These are phyloP conservation scores for Daedalea quercina DNA, from an alignment of 768 basidiomycete genomes.

Conservation along the genomic window DNA sequence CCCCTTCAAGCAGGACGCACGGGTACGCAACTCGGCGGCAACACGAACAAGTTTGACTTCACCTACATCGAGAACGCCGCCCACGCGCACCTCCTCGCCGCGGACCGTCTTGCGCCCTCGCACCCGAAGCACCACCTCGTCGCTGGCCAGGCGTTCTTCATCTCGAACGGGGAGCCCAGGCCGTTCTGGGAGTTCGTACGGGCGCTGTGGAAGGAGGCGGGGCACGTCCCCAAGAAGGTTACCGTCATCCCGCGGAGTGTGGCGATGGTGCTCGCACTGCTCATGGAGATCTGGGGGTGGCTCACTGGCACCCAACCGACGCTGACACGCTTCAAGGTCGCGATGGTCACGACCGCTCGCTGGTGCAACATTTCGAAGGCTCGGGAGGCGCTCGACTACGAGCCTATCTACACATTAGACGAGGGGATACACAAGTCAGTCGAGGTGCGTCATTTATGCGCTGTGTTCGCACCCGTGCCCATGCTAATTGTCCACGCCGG, in stretches of 20 bases:
- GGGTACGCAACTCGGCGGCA: conserved; percentile 35
- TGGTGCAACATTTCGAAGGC: conserved; percentile 50
- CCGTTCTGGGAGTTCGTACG: conserved; percentile 49
- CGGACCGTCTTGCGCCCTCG: conserved; percentile 34
- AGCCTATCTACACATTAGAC: background rate
- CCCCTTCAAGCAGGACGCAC: conserved; percentile 34
- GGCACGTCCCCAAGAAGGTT: conserved; percentile 19
- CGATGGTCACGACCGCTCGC: conserved; percentile 33
- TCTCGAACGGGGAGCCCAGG: conserved; percentile 50
- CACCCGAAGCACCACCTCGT: conserved; percentile 30
- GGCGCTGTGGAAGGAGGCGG: conserved; percentile 33
- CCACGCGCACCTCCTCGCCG: conserved; percentile 48
- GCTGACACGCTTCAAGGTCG: conserved; percentile 35
- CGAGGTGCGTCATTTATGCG: background rate
- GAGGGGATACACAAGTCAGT: background rate
- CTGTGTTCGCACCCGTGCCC: background rate
- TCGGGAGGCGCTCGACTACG: conserved; percentile 24
- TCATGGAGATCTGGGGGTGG: conserved; percentile 32
- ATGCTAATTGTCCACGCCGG: background rate
- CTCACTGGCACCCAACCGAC: conserved; percentile 36
- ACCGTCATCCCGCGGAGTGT: conserved; percentile 28
- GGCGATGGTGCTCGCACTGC: conserved; percentile 33
- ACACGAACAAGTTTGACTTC: conserved; percentile 36
- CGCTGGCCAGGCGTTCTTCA: conserved; percentile 51
- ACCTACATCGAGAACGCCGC: conserved; percentile 55